Evolutionary conservation across 352 stramenopile genomes (phyloP), one percentile per base, ranked within the genome.

Genomic region (Phytophthora meadii): DNA sequence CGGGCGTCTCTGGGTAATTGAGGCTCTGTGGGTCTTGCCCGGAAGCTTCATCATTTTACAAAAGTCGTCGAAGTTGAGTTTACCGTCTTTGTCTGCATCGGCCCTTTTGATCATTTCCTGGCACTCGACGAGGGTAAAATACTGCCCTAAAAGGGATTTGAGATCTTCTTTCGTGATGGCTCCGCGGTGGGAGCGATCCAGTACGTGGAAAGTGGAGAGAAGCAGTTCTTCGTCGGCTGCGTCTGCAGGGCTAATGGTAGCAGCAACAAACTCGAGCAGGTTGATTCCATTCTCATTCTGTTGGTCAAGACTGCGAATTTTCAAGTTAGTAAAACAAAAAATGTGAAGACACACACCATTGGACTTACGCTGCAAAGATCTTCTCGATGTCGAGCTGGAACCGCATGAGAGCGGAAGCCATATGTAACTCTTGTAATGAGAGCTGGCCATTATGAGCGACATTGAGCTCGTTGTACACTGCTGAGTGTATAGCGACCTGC

Each of bases 381-480:
- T 82, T 83, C 39, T 88, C 80, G 37, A 82, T 77, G 54, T 94
- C 80, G 10, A 94, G 81, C 9, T 73, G 63, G 57, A 88, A 91
- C 4, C 82, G 81, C 56, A 79, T 77, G 9, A 89, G 71, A 9
- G 66, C 50, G 24, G 79, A 63, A 3, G 82, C 78, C 19, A 74
- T 42, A 34, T 88, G 57, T 5, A 94, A 63, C 51, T 94, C 85
- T 59, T 88, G 69, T 1, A 92, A 68, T 9, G 82, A 91, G n/a
- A 94, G 64, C 25, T 84, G 68, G 2, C 83, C 85, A 17, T 92
- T 94, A 51, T 92, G 84, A 40, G 84, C 78, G 8, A 89, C 59
- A 41, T 92, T 93, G 57, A 94, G 81, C 36, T 93, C 82, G 49
- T 94, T 92, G 68, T 93, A 94, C 4, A 90, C 82, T 24, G 79